Evolutionary conservation across 495 filamentous ascomycete species (phyloP), one percentile per base, ranked within the genome.

Genomic region (Daldinia childiae): DNA sequence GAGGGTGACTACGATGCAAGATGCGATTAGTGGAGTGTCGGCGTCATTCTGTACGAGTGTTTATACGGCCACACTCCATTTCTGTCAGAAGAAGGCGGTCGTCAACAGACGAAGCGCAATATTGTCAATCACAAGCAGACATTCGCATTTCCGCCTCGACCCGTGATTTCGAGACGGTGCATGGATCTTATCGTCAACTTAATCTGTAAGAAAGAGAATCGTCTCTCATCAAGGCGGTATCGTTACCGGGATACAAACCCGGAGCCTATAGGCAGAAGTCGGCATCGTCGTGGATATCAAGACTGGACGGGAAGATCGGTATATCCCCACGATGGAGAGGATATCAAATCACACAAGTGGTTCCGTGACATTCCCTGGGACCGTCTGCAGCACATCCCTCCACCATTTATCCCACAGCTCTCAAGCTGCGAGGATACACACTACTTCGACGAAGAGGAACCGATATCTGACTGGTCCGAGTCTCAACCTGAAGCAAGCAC

Each of bases 21-120:
- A 66, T 97, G 95, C 79, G 95, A 97, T 80, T 98, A 89, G 92
- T 98, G 93, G 95, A 97, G 94, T 79, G 86, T 97, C 66, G 95
- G 93, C 29, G 87, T 97, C 58, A 97, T 98, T 74, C 77, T 97
- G 38, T 98, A 91, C 68, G 94, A 98, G 89, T 97, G 93, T 73
- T 79, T 98, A 3, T 97, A 95, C 76, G 94, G 95, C 11, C 91
- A 89, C 68, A 97, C 95, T 0, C 95, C 95, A 1, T 98, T 98
- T 78, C 86, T 92, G 26, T 88, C 90, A 29, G 91, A 95, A 59
- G 91, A 92, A 52, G 86, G 86, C 6, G 76, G 76, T n/a, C 78
- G 86, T n/a, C 85, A 90, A 45, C 87, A 90, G 62, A 97, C 93
- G 6, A 97, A 95, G 77, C 74, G 86, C 43, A 92, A 90, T 67